Evolutionary conservation across 2,329 filamentous ascomycete genomes (phyloP).

Genomic region (Nothophaeocryptopus gaeumannii): DNA sequence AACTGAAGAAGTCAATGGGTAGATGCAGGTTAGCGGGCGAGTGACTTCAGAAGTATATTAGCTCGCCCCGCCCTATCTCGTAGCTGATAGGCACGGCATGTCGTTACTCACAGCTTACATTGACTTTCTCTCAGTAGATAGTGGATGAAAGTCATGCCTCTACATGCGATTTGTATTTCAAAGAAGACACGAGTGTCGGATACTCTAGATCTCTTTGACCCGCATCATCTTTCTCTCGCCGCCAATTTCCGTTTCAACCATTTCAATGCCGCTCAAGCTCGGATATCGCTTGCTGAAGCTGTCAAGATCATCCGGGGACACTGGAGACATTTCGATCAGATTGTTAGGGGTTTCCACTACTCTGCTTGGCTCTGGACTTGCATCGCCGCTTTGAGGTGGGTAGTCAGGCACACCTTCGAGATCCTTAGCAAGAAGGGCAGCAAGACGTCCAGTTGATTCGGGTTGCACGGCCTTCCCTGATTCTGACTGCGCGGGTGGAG

Average conservation of each 20-base stretch:
- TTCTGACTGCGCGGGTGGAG: constrained; percentile 15
- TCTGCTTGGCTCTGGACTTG: background rate
- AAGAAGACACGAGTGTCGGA: too few relatives aligned
- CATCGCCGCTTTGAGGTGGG: constrained; percentile 20
- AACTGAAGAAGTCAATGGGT: constrained; percentile 11
- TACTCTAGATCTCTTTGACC: constrained; percentile 13
- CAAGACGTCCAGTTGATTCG: constrained; percentile 28
- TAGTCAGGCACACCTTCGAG: constrained; percentile 39
- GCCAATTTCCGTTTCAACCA: constrained; percentile 60
- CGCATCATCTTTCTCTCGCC: constrained; percentile 15
- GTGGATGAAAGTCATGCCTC: too few relatives aligned
- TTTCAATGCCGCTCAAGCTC: constrained; percentile 78
- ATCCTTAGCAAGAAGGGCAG: constrained; percentile 38
- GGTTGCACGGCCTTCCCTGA: constrained; percentile 4
- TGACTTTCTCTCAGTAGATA: too few relatives aligned
- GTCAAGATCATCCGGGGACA: constrained; percentile 18
- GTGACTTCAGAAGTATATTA: constrained; percentile 7
- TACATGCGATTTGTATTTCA: background rate
- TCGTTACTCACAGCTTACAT: too few relatives aligned
- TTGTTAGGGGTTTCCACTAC: background rate
- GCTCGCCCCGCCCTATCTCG: too few relatives aligned
- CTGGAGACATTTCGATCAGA: constrained; percentile 8
- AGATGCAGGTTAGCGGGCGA: constrained; percentile 3
- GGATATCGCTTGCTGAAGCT: constrained; percentile 80
- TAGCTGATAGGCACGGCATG: too few relatives aligned